Base-by-base conservation (phyloP, 2,329 filamentous ascomycete species). In the Talaromyces amestolkiae region DNA sequence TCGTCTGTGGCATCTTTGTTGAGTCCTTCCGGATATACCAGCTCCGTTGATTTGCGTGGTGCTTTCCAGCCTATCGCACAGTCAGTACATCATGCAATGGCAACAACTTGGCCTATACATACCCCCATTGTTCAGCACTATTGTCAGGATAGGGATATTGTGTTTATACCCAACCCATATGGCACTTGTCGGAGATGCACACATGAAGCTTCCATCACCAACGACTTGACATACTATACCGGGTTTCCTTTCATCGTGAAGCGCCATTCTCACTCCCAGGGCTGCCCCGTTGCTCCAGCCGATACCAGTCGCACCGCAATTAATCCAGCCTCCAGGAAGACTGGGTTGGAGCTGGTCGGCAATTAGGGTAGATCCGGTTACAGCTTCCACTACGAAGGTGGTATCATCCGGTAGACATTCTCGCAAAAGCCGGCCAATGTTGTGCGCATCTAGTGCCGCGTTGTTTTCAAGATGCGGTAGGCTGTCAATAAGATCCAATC, bases 191-290 rank as follows among this genome's bases (percentile, higher is more conserved):
- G 63, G 63, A 33, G 58, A 51, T 3, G 43, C 43, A 27, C 56
- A 65, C 47, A 65, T 61, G 58, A 61, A 65, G n/a, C 58, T 61
- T 22, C 63, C 63, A 59, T 65, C 63, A 27, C 63, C 63, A 27
- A 65, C 63, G 8, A 65, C 27, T 39, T 65, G 63, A 17, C 58
- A 61, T 22, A 65, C 63, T 17, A 65, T 35, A n/a, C 63, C 58
- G 5, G 63, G 45, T 13, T n/a, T 11, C 35, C 56, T 60, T 35
- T 47, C 56, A 5, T 65, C 63, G 43, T 10, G 11, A 19, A 47
- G 43, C 19, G 43, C 43, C 43, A 47, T 47, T 47, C 4, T 47
- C 19, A 22, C 43, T 2, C 43, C 43, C 43, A 47, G 22, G 13
- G 43, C 19, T 47, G 43, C 43, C 3, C 43, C 43, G 7, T 47